Evolutionary conservation across 1,284 basidiomycete genomes (phyloP), one percentile per base, ranked within the genome.

Genomic region (Cryptococcus hybrid): DNA sequence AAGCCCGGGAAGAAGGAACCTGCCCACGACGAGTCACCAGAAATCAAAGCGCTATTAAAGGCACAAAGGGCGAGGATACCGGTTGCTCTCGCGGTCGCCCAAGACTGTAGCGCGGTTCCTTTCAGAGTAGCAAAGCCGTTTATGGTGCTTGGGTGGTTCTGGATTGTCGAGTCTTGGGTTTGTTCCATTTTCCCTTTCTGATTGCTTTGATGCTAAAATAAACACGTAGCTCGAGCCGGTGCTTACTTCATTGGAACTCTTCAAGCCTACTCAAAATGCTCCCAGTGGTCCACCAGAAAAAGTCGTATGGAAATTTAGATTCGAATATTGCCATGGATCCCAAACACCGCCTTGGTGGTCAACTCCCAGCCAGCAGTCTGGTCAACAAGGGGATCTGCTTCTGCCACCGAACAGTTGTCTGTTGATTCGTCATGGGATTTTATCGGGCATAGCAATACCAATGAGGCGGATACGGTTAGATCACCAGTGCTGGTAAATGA

Each of bases 61-160:
- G 69, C 75, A 0, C 69, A 76, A 30, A 58, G 71, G 13, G 64
- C 67, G 3, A 56, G 71, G 18, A 69, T 65, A 0, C 75, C 76
- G 0, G 59, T 78, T 1, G 71, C 67, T 9, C 13, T 78, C 1
- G 70, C 67, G 2, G 67, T 76, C 0, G 59, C 67, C 0, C 64
- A 74, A 34, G 74, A 76, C 51, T 76, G 69, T 47, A 18, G 55
- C 4, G 54, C 59, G 7, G 61, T 67, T 3, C 74, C 74, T 12
- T 77, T 74, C 60, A 62, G 65, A 35, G 66, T 76, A 4, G 68
- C 69, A 3, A 53, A 67, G n/a, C 60, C 69, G 1, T 65, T 70
- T 18, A 56, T 74, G 38, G 67, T 72, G 1, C 63, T 78, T 3
- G 76, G 76, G n/a, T 78, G 71, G 71, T 77, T 75, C 61, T 78